Percentiles rank a stretch among this genome's conserved stretches.
phyloP scores from a whole-genome alignment of 1,284 basidiomycete species.

The Phenoliferia sp. region DNA sequence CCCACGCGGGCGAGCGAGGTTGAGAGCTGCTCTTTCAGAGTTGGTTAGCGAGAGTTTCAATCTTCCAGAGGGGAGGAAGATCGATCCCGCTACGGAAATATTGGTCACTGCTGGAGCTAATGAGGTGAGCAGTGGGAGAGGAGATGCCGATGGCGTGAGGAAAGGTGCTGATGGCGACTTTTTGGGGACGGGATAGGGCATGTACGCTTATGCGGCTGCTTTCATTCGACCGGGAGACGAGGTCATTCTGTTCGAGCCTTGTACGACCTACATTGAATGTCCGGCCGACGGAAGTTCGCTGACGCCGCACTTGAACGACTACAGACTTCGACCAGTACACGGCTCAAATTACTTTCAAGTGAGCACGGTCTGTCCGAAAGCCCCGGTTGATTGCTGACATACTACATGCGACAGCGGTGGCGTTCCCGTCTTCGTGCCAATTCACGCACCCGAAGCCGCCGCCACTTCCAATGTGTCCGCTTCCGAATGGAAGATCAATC shows the following conservation, averaged over 20 bases:
- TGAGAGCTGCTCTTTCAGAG: slow-evolving; percentile 75
- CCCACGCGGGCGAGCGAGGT: slow-evolving; percentile 51
- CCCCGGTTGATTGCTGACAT: neutral
- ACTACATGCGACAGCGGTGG: slow-evolving; percentile 52
- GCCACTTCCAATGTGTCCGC: slow-evolving; percentile 47
- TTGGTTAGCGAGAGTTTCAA: slow-evolving; percentile 56
- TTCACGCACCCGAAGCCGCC: slow-evolving; percentile 67
- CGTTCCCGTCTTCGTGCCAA: slow-evolving; percentile 86
- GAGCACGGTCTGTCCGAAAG: neutral
- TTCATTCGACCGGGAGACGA: slow-evolving; percentile 88
- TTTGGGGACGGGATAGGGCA: slow-evolving; percentile 52
- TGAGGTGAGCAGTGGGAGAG: slow-evolving; percentile 56
- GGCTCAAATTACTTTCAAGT: neutral
- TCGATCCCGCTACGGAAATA: slow-evolving; percentile 84
- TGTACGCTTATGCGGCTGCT: slow-evolving; percentile 72
- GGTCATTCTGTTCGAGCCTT: slow-evolving; percentile 88
- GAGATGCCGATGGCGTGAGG: neutral
- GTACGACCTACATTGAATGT: slow-evolving; percentile 36
- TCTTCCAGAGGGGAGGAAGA: slow-evolving; percentile 56
- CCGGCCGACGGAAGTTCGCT: neutral
- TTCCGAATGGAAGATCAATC: slow-evolving; percentile 78
- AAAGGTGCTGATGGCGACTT: slow-evolving; percentile 13
- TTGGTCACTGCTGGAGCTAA: slow-evolving; percentile 93
- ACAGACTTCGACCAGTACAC: slow-evolving; percentile 1
- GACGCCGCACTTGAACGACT: neutral